phyloP scores from a whole-genome alignment of 2,329 filamentous ascomycete species.

The Cordyceps cateniannulata region DNA sequence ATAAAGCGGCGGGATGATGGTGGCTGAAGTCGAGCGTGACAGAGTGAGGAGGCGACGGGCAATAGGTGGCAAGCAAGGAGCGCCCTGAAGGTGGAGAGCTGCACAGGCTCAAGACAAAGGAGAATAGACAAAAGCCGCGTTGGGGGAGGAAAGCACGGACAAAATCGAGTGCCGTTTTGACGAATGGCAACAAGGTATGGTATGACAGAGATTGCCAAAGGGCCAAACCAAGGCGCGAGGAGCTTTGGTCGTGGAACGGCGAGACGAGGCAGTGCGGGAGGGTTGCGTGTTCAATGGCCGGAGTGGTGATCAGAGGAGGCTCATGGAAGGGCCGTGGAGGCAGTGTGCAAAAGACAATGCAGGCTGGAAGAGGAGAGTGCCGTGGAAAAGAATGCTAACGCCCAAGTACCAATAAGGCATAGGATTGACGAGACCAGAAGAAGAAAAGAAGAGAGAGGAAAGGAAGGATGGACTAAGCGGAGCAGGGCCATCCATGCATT shows the following conservation, averaged over 20 bases:
- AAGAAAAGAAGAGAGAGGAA: conserved; percentile 6
- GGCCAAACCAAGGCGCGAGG: background rate
- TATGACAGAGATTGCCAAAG: background rate
- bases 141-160: background rate
- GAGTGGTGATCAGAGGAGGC: background rate
- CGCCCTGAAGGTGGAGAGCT: background rate
- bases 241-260: background rate
- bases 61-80: background rate
- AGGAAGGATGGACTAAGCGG: conserved; percentile 1
- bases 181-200: background rate
- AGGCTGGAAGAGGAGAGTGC: background rate
- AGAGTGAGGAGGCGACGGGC: background rate
- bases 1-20: background rate
- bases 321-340: background rate
- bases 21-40: background rate
- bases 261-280: background rate
- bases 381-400: background rate
- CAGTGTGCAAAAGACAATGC: background rate
- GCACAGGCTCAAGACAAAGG: background rate
- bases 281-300: background rate
- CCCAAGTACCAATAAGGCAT: background rate
- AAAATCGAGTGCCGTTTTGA: background rate
- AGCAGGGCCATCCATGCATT: conserved; percentile 11
- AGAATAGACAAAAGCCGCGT: background rate
- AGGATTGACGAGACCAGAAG: conserved; percentile 2